A percentile compares a stretch with the other conserved stretches of the same genome.
phyloP scores from a whole-genome alignment of 2,329 filamentous ascomycete genomes.

The Dactylonectria estremocensis region DNA sequence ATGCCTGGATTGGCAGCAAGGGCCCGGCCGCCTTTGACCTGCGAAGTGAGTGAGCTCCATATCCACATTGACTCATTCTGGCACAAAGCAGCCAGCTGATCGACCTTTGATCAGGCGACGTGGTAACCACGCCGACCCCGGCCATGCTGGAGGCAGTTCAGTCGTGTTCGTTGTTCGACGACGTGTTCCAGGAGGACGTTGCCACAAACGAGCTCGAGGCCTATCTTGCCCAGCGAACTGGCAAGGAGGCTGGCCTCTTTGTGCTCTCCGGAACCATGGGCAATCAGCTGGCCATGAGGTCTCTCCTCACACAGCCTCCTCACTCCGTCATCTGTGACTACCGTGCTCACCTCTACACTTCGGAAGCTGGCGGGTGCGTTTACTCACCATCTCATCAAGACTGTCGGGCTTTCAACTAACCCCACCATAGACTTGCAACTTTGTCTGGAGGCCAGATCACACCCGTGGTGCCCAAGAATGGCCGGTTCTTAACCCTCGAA shows the following conservation, averaged over 20 bases:
- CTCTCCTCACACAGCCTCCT: conserved; percentile 84
- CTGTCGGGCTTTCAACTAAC: not conserved
- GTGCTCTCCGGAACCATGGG: conserved; percentile 95
- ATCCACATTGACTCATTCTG: too few relatives aligned
- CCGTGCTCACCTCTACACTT: conserved; percentile 82
- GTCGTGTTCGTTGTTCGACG: conserved; percentile 83
- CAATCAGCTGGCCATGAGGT: conserved; percentile 87
- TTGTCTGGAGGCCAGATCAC: conserved; percentile 81
- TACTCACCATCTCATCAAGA: rapidly evolving
- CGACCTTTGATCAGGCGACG: conserved; percentile 59
- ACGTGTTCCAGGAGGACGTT: conserved; percentile 85
- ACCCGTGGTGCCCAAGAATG: conserved; percentile 78
- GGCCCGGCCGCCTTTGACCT: conserved; percentile 58
- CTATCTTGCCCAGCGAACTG: conserved; percentile 80
- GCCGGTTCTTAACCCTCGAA: conserved; percentile 80
- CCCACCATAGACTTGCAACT: conserved; percentile 72
- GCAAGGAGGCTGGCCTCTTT: conserved; percentile 83
- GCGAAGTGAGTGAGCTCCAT: conserved; percentile 53
- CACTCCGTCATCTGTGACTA: conserved; percentile 85
- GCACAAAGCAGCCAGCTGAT: not conserved
- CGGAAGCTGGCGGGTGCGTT: conserved; percentile 73
- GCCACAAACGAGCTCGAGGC: conserved; percentile 84
- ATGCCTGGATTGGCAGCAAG: conserved; percentile 57
- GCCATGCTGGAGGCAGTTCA: conserved; percentile 88
- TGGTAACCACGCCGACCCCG: conserved; percentile 80